Evolutionary conservation across 768 basidiomycete species (phyloP), one percentile per base, ranked within the genome.

Genomic region (Amanita thiersii): DNA sequence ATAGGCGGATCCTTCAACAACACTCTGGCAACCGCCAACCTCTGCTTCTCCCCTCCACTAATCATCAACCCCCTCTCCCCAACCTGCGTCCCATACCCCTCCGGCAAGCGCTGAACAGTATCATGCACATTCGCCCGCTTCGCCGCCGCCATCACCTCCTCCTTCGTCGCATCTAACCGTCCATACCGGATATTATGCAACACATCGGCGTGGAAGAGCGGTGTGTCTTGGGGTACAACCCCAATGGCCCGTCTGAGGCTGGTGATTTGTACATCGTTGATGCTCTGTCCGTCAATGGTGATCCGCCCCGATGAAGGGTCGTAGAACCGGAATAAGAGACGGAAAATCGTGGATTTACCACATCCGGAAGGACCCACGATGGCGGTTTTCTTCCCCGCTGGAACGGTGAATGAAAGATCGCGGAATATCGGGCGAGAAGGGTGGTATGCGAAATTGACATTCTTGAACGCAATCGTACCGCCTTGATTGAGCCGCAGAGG

Each of bases 1-100:
- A 98, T 97, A 9, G 86, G 83, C 0, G 96, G 93, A 58, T 99
- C 86, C 65, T 98, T 97, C 37, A 98, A 62, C 52, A 99, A 61
- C 24, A 93, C 81, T 18, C 96, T 69, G 17, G 96, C 96, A 12
- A 99, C 88, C 2, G 96, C 96, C 51, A 99, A 62, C 38, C 96
- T 64, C 68, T 99, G 96, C 62, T 99, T 99, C 72, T 99, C 96
- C 1, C 96, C 96, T 0, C 96, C 96, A 26, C 89, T 93, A 36
- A 99, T 89, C 96, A 99, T 99, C 56, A 97, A 59, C 3, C 96
- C 96, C 29, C 96, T 66, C 63, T 99, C 96, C 1, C 96, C 96
- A 17, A 99, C 96, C 53, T 84, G 84, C 2, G 96, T 98, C 29
- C 63, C 53, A 58, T 96, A 99, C 43, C 82, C 81, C 4, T 92